Percentiles rank a stretch among this genome's conserved stretches.
Evolutionary conservation across 1,284 basidiomycete genomes (phyloP).

Genomic region (Cutaneotrichosporon cutaneum): DNA sequence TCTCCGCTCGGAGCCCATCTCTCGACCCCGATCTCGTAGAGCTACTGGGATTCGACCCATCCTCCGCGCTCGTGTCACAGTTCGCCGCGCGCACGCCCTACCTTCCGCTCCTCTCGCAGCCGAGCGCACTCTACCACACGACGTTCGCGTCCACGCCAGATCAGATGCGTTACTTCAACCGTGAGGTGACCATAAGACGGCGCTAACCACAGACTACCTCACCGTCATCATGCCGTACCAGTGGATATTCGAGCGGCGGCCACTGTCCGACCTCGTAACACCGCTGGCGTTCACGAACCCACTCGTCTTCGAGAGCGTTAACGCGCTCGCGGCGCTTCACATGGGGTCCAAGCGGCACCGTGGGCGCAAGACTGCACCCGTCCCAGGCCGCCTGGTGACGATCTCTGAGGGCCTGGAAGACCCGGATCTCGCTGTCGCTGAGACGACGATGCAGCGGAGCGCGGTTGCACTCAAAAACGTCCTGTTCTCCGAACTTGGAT

Average conservation of each 20-base stretch:
- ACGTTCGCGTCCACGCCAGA: not conserved
- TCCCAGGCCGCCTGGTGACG: constrained; percentile 8
- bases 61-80: not conserved
- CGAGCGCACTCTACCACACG: not conserved
- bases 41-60: constrained; percentile 8
- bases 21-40: constrained; percentile 11
- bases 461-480: constrained; percentile 23
- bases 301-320: constrained; percentile 27
- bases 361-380: not conserved
- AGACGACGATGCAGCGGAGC: constrained; percentile 22
- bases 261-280: constrained; percentile 26
- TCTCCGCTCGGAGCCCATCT: not conserved
- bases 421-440: constrained; percentile 11
- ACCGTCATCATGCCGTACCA: constrained; percentile 37
- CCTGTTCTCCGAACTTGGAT: constrained; percentile 22
- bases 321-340: constrained; percentile 32
- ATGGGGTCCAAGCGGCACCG: constrained; percentile 14
- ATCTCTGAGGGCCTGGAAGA: not conserved
- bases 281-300: constrained; percentile 28
- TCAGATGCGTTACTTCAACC: constrained; percentile 29
- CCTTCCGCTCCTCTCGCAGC: constrained; percentile 1
- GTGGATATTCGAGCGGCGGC: constrained; percentile 26
- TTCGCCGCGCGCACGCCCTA: not conserved
- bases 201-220: constrained; percentile 25
- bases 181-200: too few relatives aligned